Conservation (phyloP, 2,329 filamentous ascomycete genomes). For the Ploettnerulaceae sp. region DNA sequence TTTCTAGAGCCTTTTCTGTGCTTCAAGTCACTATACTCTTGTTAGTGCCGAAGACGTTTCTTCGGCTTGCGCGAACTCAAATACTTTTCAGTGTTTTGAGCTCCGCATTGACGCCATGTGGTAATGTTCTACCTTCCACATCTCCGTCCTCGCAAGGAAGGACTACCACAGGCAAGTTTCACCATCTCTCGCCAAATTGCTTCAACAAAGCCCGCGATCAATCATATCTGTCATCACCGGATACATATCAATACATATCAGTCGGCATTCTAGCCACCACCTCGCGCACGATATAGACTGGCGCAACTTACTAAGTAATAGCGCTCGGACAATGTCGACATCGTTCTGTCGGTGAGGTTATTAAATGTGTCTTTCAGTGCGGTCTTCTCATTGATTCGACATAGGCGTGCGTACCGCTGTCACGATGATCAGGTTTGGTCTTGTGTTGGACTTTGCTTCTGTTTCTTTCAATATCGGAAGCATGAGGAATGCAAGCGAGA, state of each 20-base stretch:
- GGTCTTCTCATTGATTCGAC: slow-evolving; percentile 13
- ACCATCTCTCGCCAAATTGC: slow-evolving; percentile 31
- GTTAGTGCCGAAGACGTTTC: slow-evolving; percentile 14
- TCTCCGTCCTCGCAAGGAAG: slow-evolving; percentile 30
- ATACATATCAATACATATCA: too few species aligned
- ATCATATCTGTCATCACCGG: slow-evolving; percentile 31
- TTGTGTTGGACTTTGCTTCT: slow-evolving; percentile 13
- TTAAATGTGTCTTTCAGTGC: slow-evolving; percentile 15
- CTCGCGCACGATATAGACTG: neutral
- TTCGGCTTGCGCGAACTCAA: slow-evolving; percentile 18
- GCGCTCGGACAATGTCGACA: slow-evolving; percentile 15
- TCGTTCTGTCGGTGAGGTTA: slow-evolving; percentile 21
- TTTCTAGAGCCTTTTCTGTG: slow-evolving; percentile 18
- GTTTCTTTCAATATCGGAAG: slow-evolving; percentile 26
- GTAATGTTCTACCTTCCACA: slow-evolving; percentile 32
- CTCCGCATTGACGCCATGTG: slow-evolving; percentile 30
- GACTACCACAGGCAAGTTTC: slow-evolving; percentile 21
- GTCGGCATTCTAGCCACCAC: neutral
- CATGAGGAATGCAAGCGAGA: slow-evolving; percentile 26
- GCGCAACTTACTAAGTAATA: slow-evolving; percentile 10
- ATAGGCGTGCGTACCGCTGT: slow-evolving; percentile 13
- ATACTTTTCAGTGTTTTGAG: slow-evolving; percentile 28
- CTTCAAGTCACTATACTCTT: slow-evolving; percentile 12
- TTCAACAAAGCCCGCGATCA: slow-evolving; percentile 20
- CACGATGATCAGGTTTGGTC: slow-evolving; percentile 11